A percentile compares a stretch with the other conserved stretches of the same genome.
phyloP scores from a whole-genome alignment of 139 green algal genomes.

The Micractinium sp. region DNA sequence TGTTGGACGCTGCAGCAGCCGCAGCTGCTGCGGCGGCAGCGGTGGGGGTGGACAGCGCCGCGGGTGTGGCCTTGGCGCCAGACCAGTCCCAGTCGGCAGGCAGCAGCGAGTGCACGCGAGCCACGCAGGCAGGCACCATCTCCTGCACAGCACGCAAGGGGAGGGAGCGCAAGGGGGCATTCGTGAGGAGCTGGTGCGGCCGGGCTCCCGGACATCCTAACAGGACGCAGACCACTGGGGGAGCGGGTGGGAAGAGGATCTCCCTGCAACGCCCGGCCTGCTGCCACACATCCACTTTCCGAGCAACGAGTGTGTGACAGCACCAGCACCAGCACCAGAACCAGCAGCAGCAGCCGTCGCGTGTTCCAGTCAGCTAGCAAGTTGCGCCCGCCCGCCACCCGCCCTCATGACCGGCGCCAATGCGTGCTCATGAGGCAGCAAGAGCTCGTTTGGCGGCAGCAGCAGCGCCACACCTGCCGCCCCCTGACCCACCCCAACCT shows the following conservation, averaged over 20 bases:
- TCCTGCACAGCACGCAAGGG: slow-evolving; percentile 2
- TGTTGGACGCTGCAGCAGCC: background rate
- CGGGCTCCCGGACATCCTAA: too few relatives aligned
- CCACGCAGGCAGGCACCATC: slow-evolving; percentile 63
- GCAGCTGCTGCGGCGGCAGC: background rate
- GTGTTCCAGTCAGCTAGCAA: background rate
- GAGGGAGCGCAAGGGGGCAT: background rate
- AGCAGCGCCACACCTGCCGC: too few relatives aligned
- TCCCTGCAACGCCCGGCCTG: too few relatives aligned
- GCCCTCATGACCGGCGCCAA: too few relatives aligned
- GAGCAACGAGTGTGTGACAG: background rate
- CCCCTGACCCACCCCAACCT: too few relatives aligned
- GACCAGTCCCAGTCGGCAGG: slow-evolving; percentile 82
- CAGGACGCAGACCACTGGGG: background rate
- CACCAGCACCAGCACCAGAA: too few relatives aligned
- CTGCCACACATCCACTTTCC: background rate
- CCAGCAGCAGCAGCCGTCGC: background rate
- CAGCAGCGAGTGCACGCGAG: slow-evolving; percentile 66
- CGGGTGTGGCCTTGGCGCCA: slow-evolving; percentile 51
- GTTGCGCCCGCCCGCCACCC: too few relatives aligned
- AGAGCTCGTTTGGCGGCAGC: too few relatives aligned
- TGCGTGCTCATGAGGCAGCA: too few relatives aligned
- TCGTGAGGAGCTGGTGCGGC: background rate
- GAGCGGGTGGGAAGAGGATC: background rate
- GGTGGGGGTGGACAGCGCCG: slow-evolving; percentile 19